Evolutionary conservation across 2,329 filamentous ascomycete species (phyloP).

Genomic region (Colletotrichum viniferum): DNA sequence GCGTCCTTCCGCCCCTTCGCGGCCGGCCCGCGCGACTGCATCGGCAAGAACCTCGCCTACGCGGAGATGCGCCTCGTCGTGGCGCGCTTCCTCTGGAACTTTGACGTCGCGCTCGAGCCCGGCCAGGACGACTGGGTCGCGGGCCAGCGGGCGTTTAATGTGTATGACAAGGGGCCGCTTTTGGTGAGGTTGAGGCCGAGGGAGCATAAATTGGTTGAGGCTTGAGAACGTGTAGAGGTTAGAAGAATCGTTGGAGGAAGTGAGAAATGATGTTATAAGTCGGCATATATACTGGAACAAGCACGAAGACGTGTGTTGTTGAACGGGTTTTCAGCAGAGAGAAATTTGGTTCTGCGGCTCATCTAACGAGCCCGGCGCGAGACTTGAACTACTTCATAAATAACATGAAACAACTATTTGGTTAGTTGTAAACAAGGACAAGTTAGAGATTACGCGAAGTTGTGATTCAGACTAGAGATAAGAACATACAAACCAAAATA

Average conservation of each 20-base stretch:
- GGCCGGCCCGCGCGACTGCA: not conserved
- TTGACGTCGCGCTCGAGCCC: not conserved
- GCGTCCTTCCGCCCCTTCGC: not conserved
- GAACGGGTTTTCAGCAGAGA: not conserved
- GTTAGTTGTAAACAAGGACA: not conserved
- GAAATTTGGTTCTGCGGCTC: not conserved
- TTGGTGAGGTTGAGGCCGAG: not conserved
- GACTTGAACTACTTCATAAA: fast-evolving
- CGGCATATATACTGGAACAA: not conserved
- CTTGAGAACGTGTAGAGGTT: not conserved
- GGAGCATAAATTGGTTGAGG: not conserved
- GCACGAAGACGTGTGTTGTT: not conserved
- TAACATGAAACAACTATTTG: not conserved
- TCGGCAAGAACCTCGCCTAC: not conserved
- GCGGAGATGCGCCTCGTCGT: not conserved
- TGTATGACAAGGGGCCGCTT: not conserved
- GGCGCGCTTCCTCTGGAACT: not conserved
- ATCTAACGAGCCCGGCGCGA: not conserved
- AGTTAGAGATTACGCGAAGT: fast-evolving
- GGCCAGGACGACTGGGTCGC: not conserved
- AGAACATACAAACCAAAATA: not conserved
- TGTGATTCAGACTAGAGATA: not conserved
- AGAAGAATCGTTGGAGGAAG: not conserved
- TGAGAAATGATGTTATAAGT: not conserved
- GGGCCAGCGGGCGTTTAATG: not conserved